Evolutionary conservation across 192 early-diverging fungal species (phyloP).

Genomic region (Phycomyces nitens): DNA sequence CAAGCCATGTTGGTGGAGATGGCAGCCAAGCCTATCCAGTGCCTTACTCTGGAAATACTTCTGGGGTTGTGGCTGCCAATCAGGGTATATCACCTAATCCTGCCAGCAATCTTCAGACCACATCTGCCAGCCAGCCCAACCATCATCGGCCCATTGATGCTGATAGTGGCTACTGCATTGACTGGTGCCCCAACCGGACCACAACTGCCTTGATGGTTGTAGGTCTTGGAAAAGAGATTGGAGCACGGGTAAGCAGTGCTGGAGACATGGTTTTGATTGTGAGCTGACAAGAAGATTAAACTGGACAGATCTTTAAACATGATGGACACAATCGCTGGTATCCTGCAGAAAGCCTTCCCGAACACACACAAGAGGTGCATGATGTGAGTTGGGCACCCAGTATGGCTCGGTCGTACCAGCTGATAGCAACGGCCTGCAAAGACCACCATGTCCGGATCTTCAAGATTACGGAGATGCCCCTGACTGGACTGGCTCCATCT

Average conservation of each 20-base stretch:
- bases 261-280: too few species aligned
- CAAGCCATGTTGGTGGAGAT: slow-evolving; percentile 4
- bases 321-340: slow-evolving; percentile 63
- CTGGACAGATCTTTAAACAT: slow-evolving; percentile 50
- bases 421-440: slow-evolving; percentile 80
- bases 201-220: slow-evolving; percentile 77
- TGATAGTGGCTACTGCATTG: slow-evolving; percentile 77
- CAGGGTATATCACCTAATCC: slow-evolving; percentile 17
- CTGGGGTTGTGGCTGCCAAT: background rate
- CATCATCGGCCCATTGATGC: slow-evolving; percentile 46
- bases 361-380: slow-evolving; percentile 62
- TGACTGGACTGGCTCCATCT: slow-evolving; percentile 2
- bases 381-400: slow-evolving; percentile 71
- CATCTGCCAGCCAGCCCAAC: slow-evolving; percentile 28
- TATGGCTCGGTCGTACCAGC: slow-evolving; percentile 71
- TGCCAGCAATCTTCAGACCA: background rate
- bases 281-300: background rate
- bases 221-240: slow-evolving; percentile 78
- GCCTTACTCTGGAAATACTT: background rate
- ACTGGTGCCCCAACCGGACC: slow-evolving; percentile 86
- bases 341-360: slow-evolving; percentile 49
- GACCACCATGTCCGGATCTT: slow-evolving; percentile 76
- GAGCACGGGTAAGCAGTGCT: slow-evolving; percentile 65
- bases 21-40: slow-evolving; percentile 2
- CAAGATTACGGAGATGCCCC: slow-evolving; percentile 51